phyloP scores from a whole-genome alignment of 768 basidiomycete species.

The Lentinula aciculospora region DNA sequence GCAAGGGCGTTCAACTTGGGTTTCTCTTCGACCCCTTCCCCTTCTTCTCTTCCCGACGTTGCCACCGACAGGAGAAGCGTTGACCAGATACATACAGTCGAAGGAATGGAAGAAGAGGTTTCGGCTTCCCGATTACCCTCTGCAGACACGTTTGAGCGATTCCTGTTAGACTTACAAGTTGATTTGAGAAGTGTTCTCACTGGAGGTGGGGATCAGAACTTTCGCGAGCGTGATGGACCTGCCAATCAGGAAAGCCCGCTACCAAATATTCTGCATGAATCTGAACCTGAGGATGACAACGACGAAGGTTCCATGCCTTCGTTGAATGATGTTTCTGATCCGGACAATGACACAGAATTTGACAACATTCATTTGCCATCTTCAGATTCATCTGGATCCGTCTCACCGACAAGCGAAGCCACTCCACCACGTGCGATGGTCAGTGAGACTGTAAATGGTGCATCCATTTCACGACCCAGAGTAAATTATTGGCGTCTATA shows the following conservation, averaged over 20 bases:
- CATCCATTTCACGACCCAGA: constrained; percentile 16
- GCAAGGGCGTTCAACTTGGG: constrained; percentile 75
- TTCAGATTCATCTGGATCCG: constrained; percentile 18
- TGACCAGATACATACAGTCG: background rate
- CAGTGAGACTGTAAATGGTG: background rate
- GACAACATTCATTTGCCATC: constrained; percentile 14
- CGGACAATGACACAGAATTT: constrained; percentile 20
- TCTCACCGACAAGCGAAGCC: constrained; percentile 20
- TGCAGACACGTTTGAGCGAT: constrained; percentile 76
- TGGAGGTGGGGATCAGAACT: background rate
- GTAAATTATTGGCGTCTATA: constrained; percentile 84
- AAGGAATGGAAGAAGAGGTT: background rate
- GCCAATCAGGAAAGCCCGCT: background rate
- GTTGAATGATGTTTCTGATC: constrained; percentile 28
- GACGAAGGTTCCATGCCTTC: constrained; percentile 21
- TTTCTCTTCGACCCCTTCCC: constrained; percentile 33
- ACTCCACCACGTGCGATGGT: constrained; percentile 12
- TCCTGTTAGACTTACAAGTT: constrained; percentile 71
- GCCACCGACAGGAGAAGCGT: background rate
- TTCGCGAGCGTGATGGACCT: constrained; percentile 16
- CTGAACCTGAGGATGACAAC: constrained; percentile 6
- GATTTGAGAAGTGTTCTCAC: constrained; percentile 64
- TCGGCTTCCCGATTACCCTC: constrained; percentile 23
- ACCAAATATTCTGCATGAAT: constrained; percentile 2
- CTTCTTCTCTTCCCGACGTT: background rate